Evolutionary conservation across 345 rosid species (phyloP), one percentile per base, ranked within the genome.

Genomic region (Draba incana): DNA sequence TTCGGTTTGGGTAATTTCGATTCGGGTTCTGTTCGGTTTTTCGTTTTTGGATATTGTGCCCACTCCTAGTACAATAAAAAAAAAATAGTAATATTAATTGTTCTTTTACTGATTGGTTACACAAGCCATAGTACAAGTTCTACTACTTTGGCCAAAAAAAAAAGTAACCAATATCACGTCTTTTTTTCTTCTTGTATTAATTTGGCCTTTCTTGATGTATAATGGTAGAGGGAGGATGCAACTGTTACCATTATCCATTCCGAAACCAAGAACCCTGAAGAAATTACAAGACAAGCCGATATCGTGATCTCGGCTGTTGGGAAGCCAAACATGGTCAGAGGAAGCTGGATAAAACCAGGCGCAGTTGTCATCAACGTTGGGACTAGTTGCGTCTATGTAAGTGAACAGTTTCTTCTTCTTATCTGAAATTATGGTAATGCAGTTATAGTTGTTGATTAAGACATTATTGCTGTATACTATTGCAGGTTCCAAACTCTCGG

Each of bases 261-360:
- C 4, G 78, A 88, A 80, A 92, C 97, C 28, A 76, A 77, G 70
- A 85, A 89, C 45, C 92, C 97, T 16, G 93, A 85, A 81, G 83
- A 85, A 72, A 84, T 86, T 57, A 79, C 83, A 13, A 78, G 85
- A 60, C 75, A 92, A 77, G 97, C 97, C 16, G 97, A 92, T 76
- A 86, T 88, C 43, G 70, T 92, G 24, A 81, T 92, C 45, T 60
- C 93, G n/a, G 97, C 92, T 13, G 92, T 86, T 38, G 97, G 98
- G 41, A 81, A 79, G 65, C 85, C 97, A 39, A 83, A 85, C 71
- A 88, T 90, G 98, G 96, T 88, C 41, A 83, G 80, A 64, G 96
- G 88, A 28, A 84, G 69, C 77, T 88, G 98, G 97, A 86, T 92
- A 39, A 92, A 92, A 68, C 96, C 91, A 1, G 98, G 96, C 25